phyloP scores from a whole-genome alignment of 768 basidiomycete genomes.

The Lentinula boryana region DNA sequence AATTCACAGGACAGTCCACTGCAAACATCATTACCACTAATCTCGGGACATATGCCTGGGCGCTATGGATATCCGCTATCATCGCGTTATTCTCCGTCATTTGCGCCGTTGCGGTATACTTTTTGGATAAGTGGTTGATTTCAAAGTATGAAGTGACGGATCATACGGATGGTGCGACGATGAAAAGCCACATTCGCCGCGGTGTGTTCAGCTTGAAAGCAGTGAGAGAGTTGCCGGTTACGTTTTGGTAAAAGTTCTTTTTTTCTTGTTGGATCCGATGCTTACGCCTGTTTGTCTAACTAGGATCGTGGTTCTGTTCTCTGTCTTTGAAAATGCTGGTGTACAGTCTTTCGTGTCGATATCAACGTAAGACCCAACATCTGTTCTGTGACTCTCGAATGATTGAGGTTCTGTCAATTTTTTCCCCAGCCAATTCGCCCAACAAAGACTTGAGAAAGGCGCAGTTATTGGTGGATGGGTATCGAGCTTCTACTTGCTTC shows the following conservation, averaged over 20 bases:
- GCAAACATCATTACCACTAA: slow-evolving; percentile 33
- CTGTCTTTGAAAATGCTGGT: slow-evolving; percentile 34
- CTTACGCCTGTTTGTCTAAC: background rate
- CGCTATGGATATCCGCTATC: slow-evolving; percentile 34
- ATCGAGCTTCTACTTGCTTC: slow-evolving; percentile 34
- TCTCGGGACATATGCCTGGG: slow-evolving; percentile 32
- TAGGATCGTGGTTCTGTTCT: slow-evolving; percentile 1
- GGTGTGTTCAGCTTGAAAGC: slow-evolving; percentile 26
- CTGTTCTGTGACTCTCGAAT: background rate
- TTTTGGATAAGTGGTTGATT: slow-evolving; percentile 31
- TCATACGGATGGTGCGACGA: slow-evolving; percentile 25
- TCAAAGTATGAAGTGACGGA: slow-evolving; percentile 27
- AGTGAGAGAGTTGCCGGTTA: slow-evolving; percentile 26
- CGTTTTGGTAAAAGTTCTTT: slow-evolving; percentile 38
- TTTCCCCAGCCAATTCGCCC: slow-evolving; percentile 29
- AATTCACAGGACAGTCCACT: slow-evolving; percentile 33
- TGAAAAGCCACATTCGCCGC: slow-evolving; percentile 17
- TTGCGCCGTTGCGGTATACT: slow-evolving; percentile 27
- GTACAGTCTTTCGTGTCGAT: slow-evolving; percentile 38
- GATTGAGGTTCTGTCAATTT: background rate
- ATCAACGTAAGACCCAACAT: slow-evolving; percentile 25
- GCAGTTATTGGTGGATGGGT: slow-evolving; percentile 40
- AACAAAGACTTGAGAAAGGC: slow-evolving; percentile 34
- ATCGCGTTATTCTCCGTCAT: slow-evolving; percentile 31
- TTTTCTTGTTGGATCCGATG: slow-evolving; percentile 4